Conservation (phyloP, 768 basidiomycete genomes). For the Tulasnella sp. region DNA sequence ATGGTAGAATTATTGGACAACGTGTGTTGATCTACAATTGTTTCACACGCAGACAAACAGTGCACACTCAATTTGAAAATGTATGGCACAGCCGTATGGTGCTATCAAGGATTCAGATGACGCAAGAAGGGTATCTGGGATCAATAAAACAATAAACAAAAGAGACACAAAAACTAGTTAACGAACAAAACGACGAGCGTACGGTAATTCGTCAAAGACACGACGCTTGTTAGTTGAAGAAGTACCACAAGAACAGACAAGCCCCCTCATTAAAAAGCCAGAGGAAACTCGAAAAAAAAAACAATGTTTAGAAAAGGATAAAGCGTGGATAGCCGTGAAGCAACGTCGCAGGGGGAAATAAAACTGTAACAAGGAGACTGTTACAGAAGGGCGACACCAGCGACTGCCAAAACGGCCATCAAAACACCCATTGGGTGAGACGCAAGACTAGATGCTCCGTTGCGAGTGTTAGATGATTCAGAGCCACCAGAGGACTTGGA, state of each 20-base stretch:
- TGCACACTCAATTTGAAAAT: too few relatives aligned
- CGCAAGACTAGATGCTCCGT: slow-evolving; percentile 1
- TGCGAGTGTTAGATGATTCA: neutral
- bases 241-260: neutral
- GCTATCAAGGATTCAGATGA: too few relatives aligned
- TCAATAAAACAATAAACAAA: neutral
- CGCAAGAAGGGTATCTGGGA: neutral
- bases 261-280: neutral
- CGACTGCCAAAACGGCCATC: slow-evolving; percentile 1
- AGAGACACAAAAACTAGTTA: neutral
- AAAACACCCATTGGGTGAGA: neutral
- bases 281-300: neutral
- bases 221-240: too few relatives aligned
- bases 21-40: too few relatives aligned
- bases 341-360: neutral
- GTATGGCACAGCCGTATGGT: too few relatives aligned
- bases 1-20: neutral
- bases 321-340: neutral
- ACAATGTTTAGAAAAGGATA: neutral
- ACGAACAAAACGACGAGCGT: too few relatives aligned
- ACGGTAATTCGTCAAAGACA: too few relatives aligned
- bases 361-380: neutral
- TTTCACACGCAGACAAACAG: too few relatives aligned
- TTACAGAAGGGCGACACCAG: slow-evolving; percentile 3
- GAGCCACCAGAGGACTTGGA: neutral